Evolutionary conservation across 805 yeast genomes (phyloP).

Genomic region (Candida incommunis): DNA sequence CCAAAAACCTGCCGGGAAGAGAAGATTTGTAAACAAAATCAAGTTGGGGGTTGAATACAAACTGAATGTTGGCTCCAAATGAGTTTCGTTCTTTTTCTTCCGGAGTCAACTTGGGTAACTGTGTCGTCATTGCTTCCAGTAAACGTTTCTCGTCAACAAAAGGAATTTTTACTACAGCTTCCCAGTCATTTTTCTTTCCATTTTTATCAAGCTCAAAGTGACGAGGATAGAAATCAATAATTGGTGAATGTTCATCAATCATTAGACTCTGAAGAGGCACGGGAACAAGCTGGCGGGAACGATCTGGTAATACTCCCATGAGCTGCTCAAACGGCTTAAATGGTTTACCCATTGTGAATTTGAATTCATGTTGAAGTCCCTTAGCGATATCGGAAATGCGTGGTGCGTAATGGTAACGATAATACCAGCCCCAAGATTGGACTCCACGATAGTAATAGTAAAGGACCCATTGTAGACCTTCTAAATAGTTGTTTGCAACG

Average conservation of each 20-base stretch:
- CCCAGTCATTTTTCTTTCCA: conserved; percentile 96
- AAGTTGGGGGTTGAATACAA: conserved; percentile 63
- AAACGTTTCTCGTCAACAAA: conserved; percentile 80
- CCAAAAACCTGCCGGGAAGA: conserved; percentile 59
- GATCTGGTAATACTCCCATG: conserved; percentile 94
- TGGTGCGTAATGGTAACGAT: conserved; percentile 82
- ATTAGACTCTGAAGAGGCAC: conserved; percentile 61
- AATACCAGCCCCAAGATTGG: conserved; percentile 95
- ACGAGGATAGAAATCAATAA: conserved; percentile 78
- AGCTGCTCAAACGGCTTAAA: conserved; percentile 89
- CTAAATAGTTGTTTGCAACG: conserved; percentile 67
- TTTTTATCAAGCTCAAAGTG: conserved; percentile 81
- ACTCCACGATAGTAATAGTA: conserved; percentile 81
- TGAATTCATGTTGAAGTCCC: conserved; percentile 46
- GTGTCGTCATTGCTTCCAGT: conserved; percentile 55
- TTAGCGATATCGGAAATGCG: conserved; percentile 72
- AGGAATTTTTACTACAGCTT: conserved; percentile 84
- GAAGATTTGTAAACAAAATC: conserved; percentile 60
- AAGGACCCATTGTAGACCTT: conserved; percentile 95
- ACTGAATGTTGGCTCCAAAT: conserved; percentile 56
- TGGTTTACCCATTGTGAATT: conserved; percentile 60
- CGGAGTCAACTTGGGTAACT: conserved; percentile 43
- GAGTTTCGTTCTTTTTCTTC: conserved; percentile 66
- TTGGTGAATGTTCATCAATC: conserved; percentile 78
- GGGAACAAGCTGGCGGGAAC: conserved; percentile 74